Evolutionary conservation across 805 yeast genomes (phyloP).

Genomic region (Starmerella etchellsii): DNA sequence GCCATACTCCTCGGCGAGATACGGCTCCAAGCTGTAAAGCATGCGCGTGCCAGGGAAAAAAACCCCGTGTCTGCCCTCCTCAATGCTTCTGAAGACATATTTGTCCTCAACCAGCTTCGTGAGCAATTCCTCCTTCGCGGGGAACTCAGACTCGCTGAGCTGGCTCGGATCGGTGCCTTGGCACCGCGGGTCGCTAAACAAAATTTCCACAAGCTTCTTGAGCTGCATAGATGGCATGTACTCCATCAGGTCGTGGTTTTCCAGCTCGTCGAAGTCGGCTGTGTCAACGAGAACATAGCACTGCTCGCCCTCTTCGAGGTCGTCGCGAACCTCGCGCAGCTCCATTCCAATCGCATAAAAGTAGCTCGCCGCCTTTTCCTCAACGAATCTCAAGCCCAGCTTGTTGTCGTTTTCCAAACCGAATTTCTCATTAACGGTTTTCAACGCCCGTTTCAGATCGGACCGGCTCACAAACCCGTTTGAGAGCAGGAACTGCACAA

Average conservation of each 20-base stretch:
- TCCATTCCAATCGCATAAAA: constrained; percentile 11
- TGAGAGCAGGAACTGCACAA: not conserved
- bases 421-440: not conserved
- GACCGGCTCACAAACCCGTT: not conserved
- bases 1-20: constrained; percentile 9
- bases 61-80: not conserved
- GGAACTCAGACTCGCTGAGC: constrained; percentile 4
- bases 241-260: constrained; percentile 5
- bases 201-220: constrained; percentile 10
- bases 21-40: constrained; percentile 11
- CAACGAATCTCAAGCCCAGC: not conserved
- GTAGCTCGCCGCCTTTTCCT: constrained; percentile 1
- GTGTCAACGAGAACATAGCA: constrained; percentile 5
- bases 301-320: constrained; percentile 6
- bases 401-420: not conserved
- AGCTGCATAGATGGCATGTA: constrained; percentile 6
- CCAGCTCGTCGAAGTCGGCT: constrained; percentile 1
- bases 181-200: constrained; percentile 7
- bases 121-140: constrained; percentile 4
- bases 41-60: constrained; percentile 6
- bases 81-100: not conserved
- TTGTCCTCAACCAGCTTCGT: not conserved
- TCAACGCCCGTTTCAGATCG: not conserved
- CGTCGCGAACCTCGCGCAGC: constrained; percentile 9
- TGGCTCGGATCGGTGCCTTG: constrained; percentile 4